Evolutionary conservation across 2,329 filamentous ascomycete species (phyloP).

Genomic region (Chrysoporthe austroafricana): DNA sequence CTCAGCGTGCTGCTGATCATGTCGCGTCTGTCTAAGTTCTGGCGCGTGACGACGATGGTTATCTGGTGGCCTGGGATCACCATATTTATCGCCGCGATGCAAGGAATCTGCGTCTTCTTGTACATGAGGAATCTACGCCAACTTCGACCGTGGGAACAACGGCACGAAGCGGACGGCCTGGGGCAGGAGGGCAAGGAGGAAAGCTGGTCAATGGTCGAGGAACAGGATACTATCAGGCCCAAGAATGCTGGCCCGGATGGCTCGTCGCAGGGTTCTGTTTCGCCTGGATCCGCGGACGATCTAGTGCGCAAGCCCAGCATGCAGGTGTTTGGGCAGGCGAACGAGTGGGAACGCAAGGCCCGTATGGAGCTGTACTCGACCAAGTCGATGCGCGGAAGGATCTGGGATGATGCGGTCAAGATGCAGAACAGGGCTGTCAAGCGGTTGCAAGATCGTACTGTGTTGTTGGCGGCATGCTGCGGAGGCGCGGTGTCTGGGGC

Average conservation of each 20-base stretch:
- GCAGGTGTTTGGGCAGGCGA: slow-evolving; percentile 41
- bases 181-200: neutral
- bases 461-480: slow-evolving; percentile 41
- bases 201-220: no score
- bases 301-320: slow-evolving; percentile 34
- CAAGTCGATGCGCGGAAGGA: slow-evolving; percentile 34
- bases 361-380: slow-evolving; percentile 38
- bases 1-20: slow-evolving; percentile 41
- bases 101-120: slow-evolving; percentile 43
- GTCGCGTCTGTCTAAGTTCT: slow-evolving; percentile 34
- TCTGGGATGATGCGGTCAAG: slow-evolving; percentile 38
- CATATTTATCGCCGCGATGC: slow-evolving; percentile 40
- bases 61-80: slow-evolving; percentile 43
- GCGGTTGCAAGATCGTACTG: slow-evolving; percentile 40
- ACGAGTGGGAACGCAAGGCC: slow-evolving; percentile 37
- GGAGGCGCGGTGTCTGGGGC: slow-evolving; percentile 38
- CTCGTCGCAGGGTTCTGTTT: no score
- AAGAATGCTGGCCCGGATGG: no score
- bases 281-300: no score
- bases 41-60: slow-evolving; percentile 37
- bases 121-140: slow-evolving; percentile 39
- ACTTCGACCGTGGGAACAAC: slow-evolving; percentile 45
- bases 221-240: no score
- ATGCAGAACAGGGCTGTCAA: slow-evolving; percentile 39
- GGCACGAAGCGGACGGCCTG: neutral